Base-by-base conservation (phyloP, 1,284 basidiomycete species). In the Microbotryum saponariae region DNA sequence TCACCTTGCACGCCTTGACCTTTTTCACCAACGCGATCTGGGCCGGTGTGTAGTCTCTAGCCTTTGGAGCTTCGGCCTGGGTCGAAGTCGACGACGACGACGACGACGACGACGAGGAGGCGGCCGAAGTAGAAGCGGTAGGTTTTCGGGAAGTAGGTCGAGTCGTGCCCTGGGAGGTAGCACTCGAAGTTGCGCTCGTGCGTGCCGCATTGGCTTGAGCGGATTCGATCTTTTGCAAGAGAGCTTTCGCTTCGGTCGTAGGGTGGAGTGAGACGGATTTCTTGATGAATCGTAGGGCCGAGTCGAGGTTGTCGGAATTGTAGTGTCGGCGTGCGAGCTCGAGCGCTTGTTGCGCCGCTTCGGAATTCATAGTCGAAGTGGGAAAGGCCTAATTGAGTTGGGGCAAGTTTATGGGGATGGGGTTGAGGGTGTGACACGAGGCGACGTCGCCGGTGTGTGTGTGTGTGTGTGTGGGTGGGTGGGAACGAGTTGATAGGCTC, bases 191-290 rank as follows among this genome's bases (percentile, higher is more conserved):
- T 9, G 18, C 46, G 8, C 42, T 2, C 14, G 63, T 48, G 7
- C 54, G 25, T 23, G 54, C 20, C 9, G 14, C 21, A 20, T 46
- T 50, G 18, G 51, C 27, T 45, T n/a, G 49, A 48, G 62, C 70
- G 29, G 58, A 57, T n/a, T 76, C 71, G 46, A 94, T 82, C 31
- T 81, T 75, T 25, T 80, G 79, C 29, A 91, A 80, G 18, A 93
- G 78, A 64, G 81, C 82, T 55, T 79, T 74, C 7, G 87, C 94
- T 73, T 91, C 86, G 6, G 85, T 80, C 1, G 91, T 94, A 58
- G 85, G 80, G 77, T 88, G 91, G 60, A 97, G 82, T 27, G 85
- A 79, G 61, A 92, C 83, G 18, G 88, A 89, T 78, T 98, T 98
- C 77, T 86, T 85, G 66, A 86, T 87, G 79, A 97, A 94, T 74